Evolutionary conservation across 352 stramenopile genomes (phyloP).

Genomic region (Phytopythium cucurbitacearum): DNA sequence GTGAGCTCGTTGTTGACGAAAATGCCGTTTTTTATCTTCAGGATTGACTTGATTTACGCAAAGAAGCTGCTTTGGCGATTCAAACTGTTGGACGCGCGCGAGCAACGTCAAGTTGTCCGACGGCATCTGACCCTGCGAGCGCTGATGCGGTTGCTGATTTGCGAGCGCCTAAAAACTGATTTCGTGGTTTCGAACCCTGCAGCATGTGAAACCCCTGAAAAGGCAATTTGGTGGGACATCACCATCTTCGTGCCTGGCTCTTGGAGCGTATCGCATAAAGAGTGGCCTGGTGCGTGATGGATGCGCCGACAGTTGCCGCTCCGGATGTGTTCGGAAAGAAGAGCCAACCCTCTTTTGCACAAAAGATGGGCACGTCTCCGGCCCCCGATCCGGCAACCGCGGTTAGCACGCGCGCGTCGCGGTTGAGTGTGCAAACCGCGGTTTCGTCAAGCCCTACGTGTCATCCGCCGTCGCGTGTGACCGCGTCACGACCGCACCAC

Average conservation of each 20-base stretch:
- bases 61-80: neutral
- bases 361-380: neutral
- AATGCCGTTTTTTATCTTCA: constrained; percentile 7
- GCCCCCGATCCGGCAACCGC: constrained; percentile 3
- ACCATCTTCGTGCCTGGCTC: neutral
- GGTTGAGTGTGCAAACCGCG: constrained; percentile 1
- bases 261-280: constrained; percentile 6
- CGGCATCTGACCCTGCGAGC: constrained; percentile 11
- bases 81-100: too few relatives aligned
- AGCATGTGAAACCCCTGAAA: too few relatives aligned
- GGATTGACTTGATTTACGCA: neutral
- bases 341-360: neutral
- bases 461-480: too few relatives aligned
- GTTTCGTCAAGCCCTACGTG: neutral
- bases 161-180: too few relatives aligned
- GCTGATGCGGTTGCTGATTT: constrained; percentile 20
- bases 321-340: constrained; percentile 5
- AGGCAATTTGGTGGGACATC: too few relatives aligned
- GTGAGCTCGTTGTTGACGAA: too few relatives aligned
- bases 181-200: too few relatives aligned
- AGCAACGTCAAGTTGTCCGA: too few relatives aligned
- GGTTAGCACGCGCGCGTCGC: neutral
- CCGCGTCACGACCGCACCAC: too few relatives aligned
- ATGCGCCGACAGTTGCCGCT: constrained; percentile 3
- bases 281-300: neutral